A percentile compares a stretch with the other conserved stretches of the same genome.
Conservation (phyloP, 164 flowering plant genomes). For the Nymphaea colorata region DNA sequence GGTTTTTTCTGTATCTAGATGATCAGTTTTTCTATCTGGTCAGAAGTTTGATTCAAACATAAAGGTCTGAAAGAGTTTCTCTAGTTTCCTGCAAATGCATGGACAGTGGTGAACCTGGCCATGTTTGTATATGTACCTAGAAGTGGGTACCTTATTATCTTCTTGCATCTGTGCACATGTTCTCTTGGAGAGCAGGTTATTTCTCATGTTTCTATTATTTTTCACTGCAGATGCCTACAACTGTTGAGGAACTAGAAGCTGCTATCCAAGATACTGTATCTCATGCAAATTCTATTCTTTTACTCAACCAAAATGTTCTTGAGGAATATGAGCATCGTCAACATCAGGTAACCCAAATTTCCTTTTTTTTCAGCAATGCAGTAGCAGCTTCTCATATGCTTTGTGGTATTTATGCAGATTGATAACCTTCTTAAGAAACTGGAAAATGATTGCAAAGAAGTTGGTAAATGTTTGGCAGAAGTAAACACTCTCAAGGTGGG, state of each 20-base stretch:
- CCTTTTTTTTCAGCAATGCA: neutral
- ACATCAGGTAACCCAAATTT: constrained; percentile 26
- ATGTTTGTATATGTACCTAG: too few relatives aligned
- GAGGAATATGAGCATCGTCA: constrained; percentile 80
- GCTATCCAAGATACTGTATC: constrained; percentile 67
- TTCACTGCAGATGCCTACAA: constrained; percentile 81
- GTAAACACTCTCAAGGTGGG: constrained; percentile 58
- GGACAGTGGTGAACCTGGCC: too few relatives aligned
- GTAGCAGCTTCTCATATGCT: neutral
- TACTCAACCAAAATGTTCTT: constrained; percentile 62
- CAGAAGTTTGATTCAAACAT: too few relatives aligned
- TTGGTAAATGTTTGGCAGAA: constrained; percentile 33
- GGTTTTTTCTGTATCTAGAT: too few relatives aligned
- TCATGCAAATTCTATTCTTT: constrained; percentile 82
- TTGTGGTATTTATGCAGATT: constrained; percentile 37
- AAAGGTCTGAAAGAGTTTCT: too few relatives aligned
- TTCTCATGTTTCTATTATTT: too few relatives aligned
- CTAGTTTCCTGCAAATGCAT: too few relatives aligned
- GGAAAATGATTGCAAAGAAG: constrained; percentile 40
- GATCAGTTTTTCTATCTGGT: too few relatives aligned
- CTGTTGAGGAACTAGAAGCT: constrained; percentile 84
- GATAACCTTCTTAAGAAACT: constrained; percentile 30
- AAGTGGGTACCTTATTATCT: too few relatives aligned
- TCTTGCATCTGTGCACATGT: too few relatives aligned
- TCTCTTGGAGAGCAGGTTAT: too few relatives aligned